Evolutionary conservation across 163 green algal genomes (phyloP).

Genomic region (Prototheca cutis): DNA sequence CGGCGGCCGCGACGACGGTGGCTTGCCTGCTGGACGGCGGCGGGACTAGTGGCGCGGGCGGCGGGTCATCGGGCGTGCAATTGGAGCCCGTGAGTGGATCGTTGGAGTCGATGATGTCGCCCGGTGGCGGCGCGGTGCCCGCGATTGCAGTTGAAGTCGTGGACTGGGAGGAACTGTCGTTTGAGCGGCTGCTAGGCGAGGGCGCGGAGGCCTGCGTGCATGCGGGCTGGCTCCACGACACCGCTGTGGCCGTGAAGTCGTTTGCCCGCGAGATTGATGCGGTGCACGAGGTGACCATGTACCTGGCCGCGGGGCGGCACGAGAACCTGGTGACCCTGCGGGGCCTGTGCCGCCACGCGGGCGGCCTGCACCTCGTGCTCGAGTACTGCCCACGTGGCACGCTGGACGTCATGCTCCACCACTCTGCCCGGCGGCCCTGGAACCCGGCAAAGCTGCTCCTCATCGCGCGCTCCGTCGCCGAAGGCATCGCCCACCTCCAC

Average conservation of each 20-base stretch:
- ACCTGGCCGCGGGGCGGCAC: conserved; percentile 31
- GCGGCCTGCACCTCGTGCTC: conserved; percentile 41
- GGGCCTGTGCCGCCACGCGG: conserved; percentile 31
- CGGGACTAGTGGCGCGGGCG: no score
- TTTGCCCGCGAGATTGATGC: conserved; percentile 14
- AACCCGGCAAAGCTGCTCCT: conserved; percentile 39
- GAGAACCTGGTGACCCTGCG: conserved; percentile 52
- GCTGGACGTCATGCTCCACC: conserved; percentile 50
- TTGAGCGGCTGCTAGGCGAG: conserved; percentile 21
- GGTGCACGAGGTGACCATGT: conserved; percentile 21
- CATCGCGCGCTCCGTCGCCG: conserved; percentile 25
- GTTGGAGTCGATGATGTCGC: no score
- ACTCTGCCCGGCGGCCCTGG: conserved; percentile 22
- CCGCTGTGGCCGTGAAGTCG: conserved; percentile 22
- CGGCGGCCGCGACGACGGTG: no score
- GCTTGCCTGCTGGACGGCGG: no score
- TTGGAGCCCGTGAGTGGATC: no score
- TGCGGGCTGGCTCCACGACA: conserved; percentile 11
- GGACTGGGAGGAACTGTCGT: conserved; percentile 15
- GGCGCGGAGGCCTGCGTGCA: conserved; percentile 15
- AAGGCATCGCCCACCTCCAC: conserved; percentile 56
- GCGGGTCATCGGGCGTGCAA: no score
- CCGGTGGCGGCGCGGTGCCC: no score
- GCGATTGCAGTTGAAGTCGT: conserved; percentile 11
- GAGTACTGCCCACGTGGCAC: conserved; percentile 58